A percentile compares a stretch with the other conserved stretches of the same genome.
These are phyloP conservation scores for Ceratocystis variospora DNA, from an alignment of 2,329 filamentous ascomycete species.

Conservation along the genomic window DNA sequence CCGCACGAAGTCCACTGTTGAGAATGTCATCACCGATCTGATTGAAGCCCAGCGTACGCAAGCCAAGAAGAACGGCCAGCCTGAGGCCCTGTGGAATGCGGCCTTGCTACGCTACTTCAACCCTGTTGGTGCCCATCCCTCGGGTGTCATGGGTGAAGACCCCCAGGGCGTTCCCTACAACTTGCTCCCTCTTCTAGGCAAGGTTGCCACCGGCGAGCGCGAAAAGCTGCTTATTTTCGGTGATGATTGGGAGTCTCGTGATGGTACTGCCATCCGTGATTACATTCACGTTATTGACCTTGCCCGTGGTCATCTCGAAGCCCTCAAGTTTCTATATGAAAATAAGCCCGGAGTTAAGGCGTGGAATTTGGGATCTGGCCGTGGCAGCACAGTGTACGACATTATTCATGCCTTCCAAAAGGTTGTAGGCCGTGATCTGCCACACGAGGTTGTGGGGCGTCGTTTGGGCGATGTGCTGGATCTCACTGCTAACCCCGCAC, in stretches of 20 bases:
- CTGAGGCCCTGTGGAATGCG: constrained; percentile 74
- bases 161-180: constrained; percentile 93
- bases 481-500: constrained; percentile 77
- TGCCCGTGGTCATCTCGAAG: constrained; percentile 70
- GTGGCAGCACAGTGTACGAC: constrained; percentile 89
- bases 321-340: constrained; percentile 77
- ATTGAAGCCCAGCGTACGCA: constrained; percentile 77
- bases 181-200: constrained; percentile 80
- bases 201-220: constrained; percentile 88
- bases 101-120: constrained; percentile 96
- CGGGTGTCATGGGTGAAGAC: constrained; percentile 95
- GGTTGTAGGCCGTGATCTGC: constrained; percentile 71
- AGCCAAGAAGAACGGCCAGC: constrained; percentile 63
- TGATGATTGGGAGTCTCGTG: constrained; percentile 79
- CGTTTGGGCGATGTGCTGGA: constrained; percentile 84
- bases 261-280: constrained; percentile 89
- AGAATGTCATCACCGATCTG: constrained; percentile 82
- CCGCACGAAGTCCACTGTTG: constrained; percentile 86
- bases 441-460: constrained; percentile 73
- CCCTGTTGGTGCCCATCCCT: constrained; percentile 86
- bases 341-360: constrained; percentile 79
- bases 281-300: constrained; percentile 96
- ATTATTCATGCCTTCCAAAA: constrained; percentile 90
- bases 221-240: constrained; percentile 93
- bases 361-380: constrained; percentile 93